Percentiles rank a stretch among this genome's conserved stretches.
These are phyloP conservation scores for Pseudohyphozyma bogoriensis DNA, from an alignment of 768 basidiomycete genomes.

Conservation along the genomic window DNA sequence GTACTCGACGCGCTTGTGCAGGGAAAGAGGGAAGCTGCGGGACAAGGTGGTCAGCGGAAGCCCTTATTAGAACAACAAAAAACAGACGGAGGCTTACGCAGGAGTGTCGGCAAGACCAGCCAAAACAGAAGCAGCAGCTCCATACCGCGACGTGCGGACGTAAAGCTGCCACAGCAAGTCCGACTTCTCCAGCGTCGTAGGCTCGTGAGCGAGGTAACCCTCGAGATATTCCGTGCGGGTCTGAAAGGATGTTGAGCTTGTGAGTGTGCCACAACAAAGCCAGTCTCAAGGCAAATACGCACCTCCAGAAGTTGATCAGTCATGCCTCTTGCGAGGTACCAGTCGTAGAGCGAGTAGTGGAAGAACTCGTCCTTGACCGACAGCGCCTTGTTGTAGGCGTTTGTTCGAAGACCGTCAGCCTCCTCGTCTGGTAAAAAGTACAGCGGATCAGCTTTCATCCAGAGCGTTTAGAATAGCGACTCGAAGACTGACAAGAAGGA, in stretches of 20 bases:
- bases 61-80: too few relatives aligned
- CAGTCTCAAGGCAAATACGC: constrained; percentile 31
- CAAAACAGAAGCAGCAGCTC: constrained; percentile 80
- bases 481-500: constrained; percentile 2
- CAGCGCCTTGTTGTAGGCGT: constrained; percentile 80
- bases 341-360: constrained; percentile 87
- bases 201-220: constrained; percentile 71
- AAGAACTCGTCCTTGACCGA: constrained; percentile 81
- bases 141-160: constrained; percentile 76
- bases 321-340: constrained; percentile 68
- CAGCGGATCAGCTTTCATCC: neutral
- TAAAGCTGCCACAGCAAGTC: constrained; percentile 96
- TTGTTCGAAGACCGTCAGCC: constrained; percentile 61
- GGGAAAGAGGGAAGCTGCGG: constrained; percentile 44
- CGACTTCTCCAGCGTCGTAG: constrained; percentile 64
- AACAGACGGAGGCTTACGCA: constrained; percentile 50
- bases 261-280: too few relatives aligned
- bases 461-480: too few relatives aligned
- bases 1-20: constrained; percentile 76
- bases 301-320: constrained; percentile 88
- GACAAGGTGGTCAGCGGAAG: neutral
- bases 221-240: constrained; percentile 82
- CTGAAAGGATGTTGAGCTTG: constrained; percentile 42
- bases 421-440: constrained; percentile 41
- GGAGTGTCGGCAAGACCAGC: constrained; percentile 70